Base-by-base conservation (phyloP, 1,284 basidiomycete genomes). In the Leccinum fallax region DNA sequence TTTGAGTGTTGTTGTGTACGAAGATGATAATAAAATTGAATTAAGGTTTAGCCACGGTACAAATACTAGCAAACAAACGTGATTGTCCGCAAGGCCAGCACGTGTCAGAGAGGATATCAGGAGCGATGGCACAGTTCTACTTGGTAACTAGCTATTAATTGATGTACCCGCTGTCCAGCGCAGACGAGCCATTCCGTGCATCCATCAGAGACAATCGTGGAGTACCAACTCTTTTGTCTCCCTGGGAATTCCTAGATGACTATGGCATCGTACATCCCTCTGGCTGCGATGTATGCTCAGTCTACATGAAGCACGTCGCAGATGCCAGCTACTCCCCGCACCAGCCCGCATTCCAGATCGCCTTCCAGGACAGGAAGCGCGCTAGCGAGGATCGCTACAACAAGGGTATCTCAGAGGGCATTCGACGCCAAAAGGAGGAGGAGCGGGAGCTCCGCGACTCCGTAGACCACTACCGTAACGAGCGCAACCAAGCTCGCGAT, bases 201-300 rank as follows among this genome's bases (percentile, higher is more conserved):
- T 46, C 67, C 34, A 52, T 67, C 57, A 64, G 73, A 66, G 73
- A 74, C 55, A 74, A 54, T 36, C 75, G 75, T 36, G 73, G 71
- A 24, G 59, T 74, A 2, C 73, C 73, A 9, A 74, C 73, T 4
- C 75, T 74, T 28, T 57, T 74, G 46, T 76, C 75, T 0, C 73
- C 73, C 6, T 80, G 80, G 79, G 75, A 73, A 65, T 75, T 70
- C 69, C 71, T 79, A 63, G 73, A 79, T 3, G 72, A 72, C 60
- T 79, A 78, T 64, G 80, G 80, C 16, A 72, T 82, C 34, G 74
- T 82, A 3, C 80, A 82, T 59, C 71, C 73, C 1, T 73, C 75
- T 1, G 77, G 74, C 59, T 82, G 81, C 64, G 69, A 68, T 3
- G 69, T 71, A 8, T 82, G 80, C 61, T 66, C 74, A 0, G 68